phyloP scores from a whole-genome alignment of 768 basidiomycete species.

The Boletus speciosus region DNA sequence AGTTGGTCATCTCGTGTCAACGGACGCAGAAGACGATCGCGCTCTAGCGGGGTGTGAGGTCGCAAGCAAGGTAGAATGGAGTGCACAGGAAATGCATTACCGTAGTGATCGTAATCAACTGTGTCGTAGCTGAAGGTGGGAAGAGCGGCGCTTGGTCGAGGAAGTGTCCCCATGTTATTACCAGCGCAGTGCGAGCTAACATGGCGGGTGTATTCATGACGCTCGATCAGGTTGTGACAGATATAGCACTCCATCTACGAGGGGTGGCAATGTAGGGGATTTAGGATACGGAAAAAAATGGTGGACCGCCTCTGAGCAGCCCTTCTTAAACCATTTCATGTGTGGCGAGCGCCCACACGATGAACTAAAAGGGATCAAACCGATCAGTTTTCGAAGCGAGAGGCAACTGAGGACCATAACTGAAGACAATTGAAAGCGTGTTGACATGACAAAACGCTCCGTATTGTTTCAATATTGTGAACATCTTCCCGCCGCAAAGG shows the following conservation, averaged over 20 bases:
- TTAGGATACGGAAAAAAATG: background rate
- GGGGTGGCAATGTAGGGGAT: background rate
- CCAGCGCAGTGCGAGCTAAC: conserved; percentile 3
- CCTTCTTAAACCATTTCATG: background rate
- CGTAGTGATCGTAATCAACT: background rate
- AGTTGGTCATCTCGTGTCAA: background rate
- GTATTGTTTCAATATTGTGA: background rate
- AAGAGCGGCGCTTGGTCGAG: background rate
- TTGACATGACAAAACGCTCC: conserved; percentile 6
- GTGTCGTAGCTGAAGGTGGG: background rate
- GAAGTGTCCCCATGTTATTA: background rate
- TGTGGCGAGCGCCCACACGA: background rate
- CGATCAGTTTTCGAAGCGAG: background rate
- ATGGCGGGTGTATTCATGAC: conserved; percentile 13
- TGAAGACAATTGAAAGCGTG: conserved; percentile 2
- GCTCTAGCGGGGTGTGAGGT: background rate
- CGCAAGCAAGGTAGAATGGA: background rate
- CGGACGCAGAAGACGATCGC: background rate
- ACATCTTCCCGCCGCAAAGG: background rate
- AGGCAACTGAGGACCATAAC: background rate
- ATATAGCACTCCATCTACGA: conserved; percentile 16
- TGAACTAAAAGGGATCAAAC: background rate
- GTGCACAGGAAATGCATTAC: background rate
- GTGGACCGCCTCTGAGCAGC: background rate
- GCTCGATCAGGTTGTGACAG: conserved; percentile 11